Percentiles rank a stretch among this genome's conserved stretches.
These are phyloP conservation scores for Talaromyces liani DNA, from an alignment of 495 filamentous ascomycete genomes.

Conservation along the genomic window DNA sequence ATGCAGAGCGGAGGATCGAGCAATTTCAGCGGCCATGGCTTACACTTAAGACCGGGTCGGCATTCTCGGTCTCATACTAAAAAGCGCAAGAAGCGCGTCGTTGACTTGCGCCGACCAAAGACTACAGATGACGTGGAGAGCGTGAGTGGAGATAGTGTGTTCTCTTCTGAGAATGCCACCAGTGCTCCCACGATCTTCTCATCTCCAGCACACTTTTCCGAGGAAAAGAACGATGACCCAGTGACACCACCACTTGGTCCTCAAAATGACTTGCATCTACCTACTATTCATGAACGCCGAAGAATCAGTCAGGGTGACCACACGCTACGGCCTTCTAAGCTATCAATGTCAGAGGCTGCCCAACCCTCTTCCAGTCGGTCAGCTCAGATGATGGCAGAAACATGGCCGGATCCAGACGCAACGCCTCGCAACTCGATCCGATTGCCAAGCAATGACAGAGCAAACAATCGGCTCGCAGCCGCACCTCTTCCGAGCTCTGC, in stretches of 20 bases:
- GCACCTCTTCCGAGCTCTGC: constrained; percentile 13
- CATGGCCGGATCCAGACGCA: constrained; percentile 25
- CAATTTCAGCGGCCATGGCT: constrained; percentile 44
- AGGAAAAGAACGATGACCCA: constrained; percentile 36
- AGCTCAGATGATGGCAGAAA: constrained; percentile 13
- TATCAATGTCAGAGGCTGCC: constrained; percentile 11
- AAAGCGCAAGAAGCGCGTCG: constrained; percentile 87
- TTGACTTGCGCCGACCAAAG: constrained; percentile 70
- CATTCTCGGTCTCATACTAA: constrained; percentile 60
- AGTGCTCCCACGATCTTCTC: constrained; percentile 34
- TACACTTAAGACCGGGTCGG: constrained; percentile 56
- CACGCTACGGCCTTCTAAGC: background rate
- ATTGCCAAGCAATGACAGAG: constrained; percentile 23
- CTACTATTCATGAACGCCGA: constrained; percentile 32
- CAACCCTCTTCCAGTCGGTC: constrained; percentile 25
- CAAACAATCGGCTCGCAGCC: constrained; percentile 20
- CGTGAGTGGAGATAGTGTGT: constrained; percentile 41
- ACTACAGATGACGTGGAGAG: constrained; percentile 48
- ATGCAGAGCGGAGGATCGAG: constrained; percentile 29
- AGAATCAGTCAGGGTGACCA: constrained; percentile 17
- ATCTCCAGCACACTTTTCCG: constrained; percentile 32
- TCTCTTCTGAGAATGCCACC: constrained; percentile 28
- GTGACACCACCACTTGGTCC: constrained; percentile 38
- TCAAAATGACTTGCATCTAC: constrained; percentile 25
- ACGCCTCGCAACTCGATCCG: constrained; percentile 29